Conservation (phyloP, 805 yeast genomes). For the Candida glaebosa region DNA sequence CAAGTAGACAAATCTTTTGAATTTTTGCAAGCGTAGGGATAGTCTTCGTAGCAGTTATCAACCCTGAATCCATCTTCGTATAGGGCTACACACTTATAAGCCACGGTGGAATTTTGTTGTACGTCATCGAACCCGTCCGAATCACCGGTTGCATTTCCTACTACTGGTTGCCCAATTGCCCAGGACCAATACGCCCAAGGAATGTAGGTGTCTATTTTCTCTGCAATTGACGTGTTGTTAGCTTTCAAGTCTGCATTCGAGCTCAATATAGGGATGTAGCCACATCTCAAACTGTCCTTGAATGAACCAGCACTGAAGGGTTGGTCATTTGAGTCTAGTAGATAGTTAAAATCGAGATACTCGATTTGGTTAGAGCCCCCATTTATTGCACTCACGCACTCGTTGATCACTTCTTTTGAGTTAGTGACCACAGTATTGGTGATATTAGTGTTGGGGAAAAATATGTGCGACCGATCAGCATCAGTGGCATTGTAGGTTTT, state of each 20-base stretch:
- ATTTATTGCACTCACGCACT: slow-evolving; percentile 9
- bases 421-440: slow-evolving; percentile 12
- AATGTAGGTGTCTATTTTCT: slow-evolving; percentile 22
- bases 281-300: slow-evolving; percentile 45
- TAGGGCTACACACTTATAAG: slow-evolving; percentile 41
- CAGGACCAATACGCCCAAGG: slow-evolving; percentile 67
- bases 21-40: slow-evolving; percentile 56
- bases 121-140: not conserved
- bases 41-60: slow-evolving; percentile 57
- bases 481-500: slow-evolving; percentile 20
- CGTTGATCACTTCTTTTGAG: slow-evolving; percentile 3
- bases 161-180: slow-evolving; percentile 32
- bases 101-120: slow-evolving; percentile 14
- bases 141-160: not conserved
- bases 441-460: slow-evolving; percentile 6
- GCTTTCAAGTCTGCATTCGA: slow-evolving; percentile 12
- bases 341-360: slow-evolving; percentile 4
- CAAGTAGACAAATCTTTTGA: slow-evolving; percentile 38
- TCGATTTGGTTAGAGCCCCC: not conserved
- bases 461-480: slow-evolving; percentile 15
- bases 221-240: slow-evolving; percentile 15
- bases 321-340: slow-evolving; percentile 28
- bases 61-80: slow-evolving; percentile 56
- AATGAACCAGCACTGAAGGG: slow-evolving; percentile 41
- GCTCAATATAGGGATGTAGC: slow-evolving; percentile 63